Conservation (phyloP, 257 asterid genomes). For the Solanum arcanum region DNA sequence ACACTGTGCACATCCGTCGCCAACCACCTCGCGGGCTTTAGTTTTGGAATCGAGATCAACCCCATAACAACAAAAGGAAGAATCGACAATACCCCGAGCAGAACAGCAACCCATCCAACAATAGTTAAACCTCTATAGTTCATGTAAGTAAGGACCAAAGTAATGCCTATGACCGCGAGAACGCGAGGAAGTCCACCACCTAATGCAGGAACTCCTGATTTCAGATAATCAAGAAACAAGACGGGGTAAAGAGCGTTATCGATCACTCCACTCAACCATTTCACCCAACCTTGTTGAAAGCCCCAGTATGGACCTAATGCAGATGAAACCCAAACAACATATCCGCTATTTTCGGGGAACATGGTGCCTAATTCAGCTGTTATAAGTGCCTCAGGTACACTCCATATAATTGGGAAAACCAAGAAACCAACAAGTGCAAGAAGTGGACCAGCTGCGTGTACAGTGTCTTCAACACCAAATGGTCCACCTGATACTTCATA, state of each 20-base stretch:
- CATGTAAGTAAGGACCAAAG: conserved; percentile 33
- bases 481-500: conserved; percentile 75
- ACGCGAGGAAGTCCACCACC: conserved; percentile 49
- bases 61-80: conserved; percentile 70
- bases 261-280: conserved; percentile 66
- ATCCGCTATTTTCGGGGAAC: conserved; percentile 73
- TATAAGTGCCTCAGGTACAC: conserved; percentile 65
- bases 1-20: conserved; percentile 34
- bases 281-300: conserved; percentile 69
- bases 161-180: conserved; percentile 33
- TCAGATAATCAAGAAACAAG: conserved; percentile 51
- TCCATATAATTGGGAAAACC: conserved; percentile 55
- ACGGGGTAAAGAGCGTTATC: conserved; percentile 64
- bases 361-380: conserved; percentile 71
- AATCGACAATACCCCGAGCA: conserved; percentile 45
- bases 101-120: conserved; percentile 58
- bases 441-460: conserved; percentile 58
- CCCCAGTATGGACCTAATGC: conserved; percentile 74
- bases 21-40: conserved; percentile 50
- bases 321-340: conserved; percentile 67
- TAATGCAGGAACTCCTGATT: conserved; percentile 51
- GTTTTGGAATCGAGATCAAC: conserved; percentile 38
- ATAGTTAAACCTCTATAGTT: conserved; percentile 58
- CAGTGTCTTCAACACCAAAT: conserved; percentile 61
- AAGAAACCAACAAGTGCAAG: conserved; percentile 53